Conservation (phyloP, 192 early-diverging fungal genomes). For the Coemansia sp. region DNA sequence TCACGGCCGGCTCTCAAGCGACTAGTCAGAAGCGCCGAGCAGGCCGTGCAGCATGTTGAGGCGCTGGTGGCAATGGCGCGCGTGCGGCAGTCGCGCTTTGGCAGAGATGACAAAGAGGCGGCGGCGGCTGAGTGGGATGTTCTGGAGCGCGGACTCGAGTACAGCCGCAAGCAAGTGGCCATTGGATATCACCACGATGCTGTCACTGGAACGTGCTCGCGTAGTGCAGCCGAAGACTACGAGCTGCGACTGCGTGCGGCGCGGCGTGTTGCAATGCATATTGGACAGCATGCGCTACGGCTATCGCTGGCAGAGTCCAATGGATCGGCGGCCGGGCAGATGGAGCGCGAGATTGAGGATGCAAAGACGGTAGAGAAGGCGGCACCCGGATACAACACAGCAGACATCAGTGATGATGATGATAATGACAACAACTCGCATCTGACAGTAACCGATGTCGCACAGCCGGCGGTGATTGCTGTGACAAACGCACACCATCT, state of each 20-base stretch:
- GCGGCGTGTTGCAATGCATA: constrained; percentile 15
- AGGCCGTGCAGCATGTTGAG: constrained; percentile 44
- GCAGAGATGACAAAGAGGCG: neutral
- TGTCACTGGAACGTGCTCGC: constrained; percentile 46
- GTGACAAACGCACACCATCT: constrained; percentile 37
- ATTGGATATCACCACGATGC: constrained; percentile 55
- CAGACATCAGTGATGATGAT: neutral
- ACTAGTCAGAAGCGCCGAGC: constrained; percentile 41
- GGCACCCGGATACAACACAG: constrained; percentile 18
- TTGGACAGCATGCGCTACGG: constrained; percentile 10
- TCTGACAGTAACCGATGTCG: constrained; percentile 5
- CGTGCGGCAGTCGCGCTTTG: neutral
- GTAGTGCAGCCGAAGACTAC: constrained; percentile 27
- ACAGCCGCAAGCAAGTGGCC: constrained; percentile 45
- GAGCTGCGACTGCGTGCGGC: constrained; percentile 25
- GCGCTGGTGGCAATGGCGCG: constrained; percentile 29
- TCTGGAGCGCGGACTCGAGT: constrained; percentile 35
- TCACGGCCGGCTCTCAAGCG: constrained; percentile 45
- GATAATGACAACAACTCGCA: neutral
- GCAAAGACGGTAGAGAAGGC: neutral
- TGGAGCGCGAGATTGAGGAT: neutral
- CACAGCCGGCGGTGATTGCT: constrained; percentile 3
- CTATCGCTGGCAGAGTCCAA: neutral
- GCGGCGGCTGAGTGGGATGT: constrained; percentile 6
- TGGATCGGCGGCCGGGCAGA: neutral